A percentile compares a stretch with the other conserved stretches of the same genome.
phyloP scores from a whole-genome alignment of 2,329 filamentous ascomycete genomes.

The Microsporum ferrugineum region DNA sequence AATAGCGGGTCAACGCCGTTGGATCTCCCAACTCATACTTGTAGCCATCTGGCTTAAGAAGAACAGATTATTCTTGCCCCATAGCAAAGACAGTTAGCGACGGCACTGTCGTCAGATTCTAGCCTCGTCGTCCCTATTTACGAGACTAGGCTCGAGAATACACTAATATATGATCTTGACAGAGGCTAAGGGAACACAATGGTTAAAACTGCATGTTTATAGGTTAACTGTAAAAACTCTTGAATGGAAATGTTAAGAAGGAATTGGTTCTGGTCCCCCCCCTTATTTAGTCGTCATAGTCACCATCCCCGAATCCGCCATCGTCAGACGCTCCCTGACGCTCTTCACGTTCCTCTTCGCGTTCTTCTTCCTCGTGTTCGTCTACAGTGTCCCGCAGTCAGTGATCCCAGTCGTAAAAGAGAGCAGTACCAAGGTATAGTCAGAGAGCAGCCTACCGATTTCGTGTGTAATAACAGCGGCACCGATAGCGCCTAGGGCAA shows the following conservation, averaged over 20 bases:
- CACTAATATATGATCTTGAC: too few relatives aligned
- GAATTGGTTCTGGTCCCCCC: too few relatives aligned
- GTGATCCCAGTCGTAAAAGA: neutral
- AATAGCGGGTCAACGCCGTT: slow-evolving; percentile 7
- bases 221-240: too few relatives aligned
- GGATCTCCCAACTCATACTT: neutral
- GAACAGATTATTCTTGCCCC: neutral
- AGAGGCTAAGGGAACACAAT: too few relatives aligned
- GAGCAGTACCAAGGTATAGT: neutral
- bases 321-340: neutral
- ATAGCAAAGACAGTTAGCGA: neutral
- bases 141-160: too few relatives aligned
- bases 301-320: neutral
- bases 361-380: neutral
- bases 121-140: neutral
- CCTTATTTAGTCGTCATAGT: neutral
- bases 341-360: neutral
- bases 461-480: slow-evolving; percentile 48
- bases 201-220: too few relatives aligned
- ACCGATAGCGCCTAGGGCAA: slow-evolving; percentile 46
- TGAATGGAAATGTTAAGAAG: too few relatives aligned
- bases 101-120: neutral
- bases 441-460: slow-evolving; percentile 18
- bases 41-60: neutral
- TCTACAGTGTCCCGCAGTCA: neutral